A percentile compares a stretch with the other conserved stretches of the same genome.
These are phyloP conservation scores for Chlorella vulgaris DNA, from an alignment of 139 green algal species.

Conservation along the genomic window DNA sequence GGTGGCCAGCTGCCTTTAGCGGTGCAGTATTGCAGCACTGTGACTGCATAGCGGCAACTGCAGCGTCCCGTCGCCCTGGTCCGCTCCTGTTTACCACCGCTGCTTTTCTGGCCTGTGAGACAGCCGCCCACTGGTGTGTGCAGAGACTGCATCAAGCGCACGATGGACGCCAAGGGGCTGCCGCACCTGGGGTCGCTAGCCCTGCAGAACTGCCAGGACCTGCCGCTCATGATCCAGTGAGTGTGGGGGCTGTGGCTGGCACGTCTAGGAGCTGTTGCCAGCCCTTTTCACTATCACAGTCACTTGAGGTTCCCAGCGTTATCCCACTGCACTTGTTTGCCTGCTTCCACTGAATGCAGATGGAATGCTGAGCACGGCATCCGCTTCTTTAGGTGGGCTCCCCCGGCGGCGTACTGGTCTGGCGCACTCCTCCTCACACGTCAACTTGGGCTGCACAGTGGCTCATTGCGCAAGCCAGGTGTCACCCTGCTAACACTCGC, in stretches of 20 bases:
- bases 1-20: not conserved
- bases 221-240: conserved; percentile 54
- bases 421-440: not conserved
- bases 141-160: conserved; percentile 54
- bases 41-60: not conserved
- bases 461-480: too few species aligned
- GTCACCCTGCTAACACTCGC: too few species aligned
- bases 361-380: conserved; percentile 73
- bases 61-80: too few species aligned
- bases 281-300: too few species aligned
- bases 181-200: conserved; percentile 53
- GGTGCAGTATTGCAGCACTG: not conserved
- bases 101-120: not conserved
- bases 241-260: too few species aligned
- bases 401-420: not conserved
- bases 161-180: conserved; percentile 52
- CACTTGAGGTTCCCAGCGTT: too few species aligned
- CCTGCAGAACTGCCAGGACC: conserved; percentile 59
- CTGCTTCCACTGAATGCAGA: not conserved
- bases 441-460: too few species aligned
- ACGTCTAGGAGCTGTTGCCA: too few species aligned
- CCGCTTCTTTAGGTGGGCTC: conserved; percentile 57
- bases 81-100: not conserved
- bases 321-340: too few species aligned
- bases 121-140: not conserved